Conservation (phyloP, 805 yeast genomes). For the Yarrowia hollandica region DNA sequence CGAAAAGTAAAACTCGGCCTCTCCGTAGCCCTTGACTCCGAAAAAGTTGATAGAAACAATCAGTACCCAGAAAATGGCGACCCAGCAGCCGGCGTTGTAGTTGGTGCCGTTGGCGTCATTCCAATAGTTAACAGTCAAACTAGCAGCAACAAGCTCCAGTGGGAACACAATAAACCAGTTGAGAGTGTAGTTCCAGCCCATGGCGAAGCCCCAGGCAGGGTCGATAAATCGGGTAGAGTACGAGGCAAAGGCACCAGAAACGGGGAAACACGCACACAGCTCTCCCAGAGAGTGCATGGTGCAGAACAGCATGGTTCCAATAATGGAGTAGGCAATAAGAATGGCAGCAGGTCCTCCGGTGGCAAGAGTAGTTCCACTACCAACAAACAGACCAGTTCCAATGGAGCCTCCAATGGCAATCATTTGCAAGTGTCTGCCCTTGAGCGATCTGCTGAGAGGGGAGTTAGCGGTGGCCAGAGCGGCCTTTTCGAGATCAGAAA, state of each 20-base stretch:
- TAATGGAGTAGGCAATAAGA: constrained; percentile 56
- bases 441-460: constrained; percentile 50
- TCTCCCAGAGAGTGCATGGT: constrained; percentile 69
- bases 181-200: constrained; percentile 69
- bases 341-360: constrained; percentile 62
- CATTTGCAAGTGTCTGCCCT: constrained; percentile 64
- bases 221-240: constrained; percentile 64
- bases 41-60: constrained; percentile 54
- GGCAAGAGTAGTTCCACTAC: constrained; percentile 59
- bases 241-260: constrained; percentile 60
- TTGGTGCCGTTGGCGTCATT: constrained; percentile 60
- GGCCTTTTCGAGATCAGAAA: constrained; percentile 48
- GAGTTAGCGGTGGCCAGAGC: constrained; percentile 48
- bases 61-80: constrained; percentile 54
- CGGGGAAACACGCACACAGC: constrained; percentile 66
- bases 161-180: constrained; percentile 68
- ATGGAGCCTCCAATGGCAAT: constrained; percentile 74
- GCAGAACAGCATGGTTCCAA: constrained; percentile 64
- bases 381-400: constrained; percentile 75
- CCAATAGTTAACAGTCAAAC: constrained; percentile 59
- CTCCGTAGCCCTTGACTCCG: constrained; percentile 65
- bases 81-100: constrained; percentile 60
- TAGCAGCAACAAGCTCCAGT: constrained; percentile 63
- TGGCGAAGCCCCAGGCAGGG: constrained; percentile 68
- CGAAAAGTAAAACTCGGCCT: constrained; percentile 66